A percentile compares a stretch with the other conserved stretches of the same genome.
phyloP scores from a whole-genome alignment of 2,329 filamentous ascomycete genomes.

The Aspergillaceae sp. region DNA sequence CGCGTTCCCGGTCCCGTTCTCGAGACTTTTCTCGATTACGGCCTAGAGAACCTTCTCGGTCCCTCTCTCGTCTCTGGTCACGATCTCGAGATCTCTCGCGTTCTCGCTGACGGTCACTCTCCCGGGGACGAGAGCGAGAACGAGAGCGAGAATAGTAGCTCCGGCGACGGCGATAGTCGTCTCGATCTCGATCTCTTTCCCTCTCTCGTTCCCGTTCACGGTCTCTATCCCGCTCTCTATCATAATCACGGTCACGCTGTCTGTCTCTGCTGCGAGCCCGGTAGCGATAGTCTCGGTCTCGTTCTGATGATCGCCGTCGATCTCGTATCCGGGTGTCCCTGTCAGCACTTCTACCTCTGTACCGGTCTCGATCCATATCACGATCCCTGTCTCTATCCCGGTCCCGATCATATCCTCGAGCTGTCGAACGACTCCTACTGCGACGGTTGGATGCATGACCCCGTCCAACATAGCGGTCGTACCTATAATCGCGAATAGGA shows the following conservation, averaged over 20 bases:
- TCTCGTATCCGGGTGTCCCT: constrained; percentile 1
- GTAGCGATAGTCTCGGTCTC: constrained; percentile 8
- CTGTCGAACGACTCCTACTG: constrained; percentile 27
- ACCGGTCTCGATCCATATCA: constrained; percentile 11
- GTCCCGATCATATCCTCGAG: constrained; percentile 19
- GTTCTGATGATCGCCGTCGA: constrained; percentile 4
- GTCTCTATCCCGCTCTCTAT: constrained; percentile 5
- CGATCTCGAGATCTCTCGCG: constrained; percentile 4
- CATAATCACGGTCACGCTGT: constrained; percentile 8
- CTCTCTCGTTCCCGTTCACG: constrained; percentile 2
- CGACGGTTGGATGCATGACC: constrained; percentile 27
- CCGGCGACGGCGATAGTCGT: constrained; percentile 19
- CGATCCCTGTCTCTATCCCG: constrained; percentile 19
- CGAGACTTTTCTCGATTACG: constrained; percentile 1
- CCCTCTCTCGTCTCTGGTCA: constrained; percentile 6
- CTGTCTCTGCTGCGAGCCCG: constrained; percentile 5
- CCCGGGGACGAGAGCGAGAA: constrained; percentile 6
- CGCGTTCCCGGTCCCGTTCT: constrained; percentile 2
- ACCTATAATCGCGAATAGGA: constrained; percentile 21
- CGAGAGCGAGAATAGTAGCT: constrained; percentile 18
- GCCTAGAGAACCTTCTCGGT: constrained; percentile 1
- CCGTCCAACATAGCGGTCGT: constrained; percentile 19
- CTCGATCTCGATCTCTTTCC: constrained; percentile 12
- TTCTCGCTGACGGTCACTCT: constrained; percentile 4
- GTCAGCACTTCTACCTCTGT: not conserved